Evolutionary conservation across 768 basidiomycete species (phyloP).

Genomic region (Cystobasidium ongulense): DNA sequence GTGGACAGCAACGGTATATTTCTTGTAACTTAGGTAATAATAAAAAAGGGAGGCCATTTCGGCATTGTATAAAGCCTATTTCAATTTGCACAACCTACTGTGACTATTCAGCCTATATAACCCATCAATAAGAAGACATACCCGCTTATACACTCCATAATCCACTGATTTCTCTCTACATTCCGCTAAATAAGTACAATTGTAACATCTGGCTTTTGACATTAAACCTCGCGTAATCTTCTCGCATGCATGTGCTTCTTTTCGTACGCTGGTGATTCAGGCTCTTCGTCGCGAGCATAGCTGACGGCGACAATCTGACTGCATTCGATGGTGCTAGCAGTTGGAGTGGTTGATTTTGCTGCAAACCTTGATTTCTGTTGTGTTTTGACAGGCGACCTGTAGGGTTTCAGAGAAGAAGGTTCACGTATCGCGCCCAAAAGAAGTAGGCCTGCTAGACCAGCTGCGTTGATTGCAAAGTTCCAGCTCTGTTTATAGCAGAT

Average conservation of each 20-base stretch:
- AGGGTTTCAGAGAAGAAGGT: background rate
- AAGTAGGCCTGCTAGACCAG: background rate
- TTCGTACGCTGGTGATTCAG: background rate
- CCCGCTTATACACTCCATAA: too few species aligned
- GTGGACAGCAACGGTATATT: too few species aligned
- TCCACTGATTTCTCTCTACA: too few species aligned
- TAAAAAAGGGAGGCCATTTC: too few species aligned
- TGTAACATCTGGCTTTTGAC: too few species aligned
- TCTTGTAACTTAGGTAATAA: too few species aligned
- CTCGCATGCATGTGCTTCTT: background rate
- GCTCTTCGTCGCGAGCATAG: background rate
- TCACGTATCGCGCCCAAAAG: background rate
- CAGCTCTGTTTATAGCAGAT: background rate
- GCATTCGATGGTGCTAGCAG: background rate
- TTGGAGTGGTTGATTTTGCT: background rate
- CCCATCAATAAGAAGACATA: too few species aligned
- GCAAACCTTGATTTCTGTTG: background rate
- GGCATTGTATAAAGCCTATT: too few species aligned
- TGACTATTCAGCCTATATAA: too few species aligned
- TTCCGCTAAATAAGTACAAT: too few species aligned
- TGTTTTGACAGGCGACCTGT: background rate
- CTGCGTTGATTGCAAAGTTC: background rate
- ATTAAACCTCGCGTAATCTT: too few species aligned
- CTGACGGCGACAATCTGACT: background rate
- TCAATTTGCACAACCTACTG: too few species aligned